Percentiles rank a stretch among this genome's conserved stretches.
These are phyloP conservation scores for Cryphonectria japonica DNA, from an alignment of 2,329 filamentous ascomycete species.

Conservation along the genomic window DNA sequence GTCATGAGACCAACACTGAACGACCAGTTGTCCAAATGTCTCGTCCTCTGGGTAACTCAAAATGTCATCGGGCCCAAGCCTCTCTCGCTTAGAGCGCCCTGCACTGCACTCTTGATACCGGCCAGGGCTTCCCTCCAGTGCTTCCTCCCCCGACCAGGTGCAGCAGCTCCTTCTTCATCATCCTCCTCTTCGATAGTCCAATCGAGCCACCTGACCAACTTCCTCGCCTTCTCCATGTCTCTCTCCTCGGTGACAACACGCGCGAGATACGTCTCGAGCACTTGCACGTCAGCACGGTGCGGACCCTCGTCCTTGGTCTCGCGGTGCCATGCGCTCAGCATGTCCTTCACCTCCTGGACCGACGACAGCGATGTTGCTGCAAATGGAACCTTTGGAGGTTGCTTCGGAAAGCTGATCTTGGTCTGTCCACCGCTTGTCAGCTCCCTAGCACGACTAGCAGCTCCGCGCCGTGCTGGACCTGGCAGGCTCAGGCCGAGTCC, in stretches of 20 bases:
- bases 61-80: constrained; percentile 61
- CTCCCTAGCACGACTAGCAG: constrained; percentile 7
- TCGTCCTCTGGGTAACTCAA: constrained; percentile 32
- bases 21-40: constrained; percentile 5
- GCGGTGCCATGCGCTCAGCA: constrained; percentile 75
- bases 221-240: constrained; percentile 86
- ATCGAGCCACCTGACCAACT: constrained; percentile 76
- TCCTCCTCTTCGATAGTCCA: constrained; percentile 57
- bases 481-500: constrained; percentile 49
- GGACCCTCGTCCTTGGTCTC: constrained; percentile 76
- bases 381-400: constrained; percentile 53
- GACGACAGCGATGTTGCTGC: constrained; percentile 47
- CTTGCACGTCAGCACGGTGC: constrained; percentile 75
- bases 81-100: constrained; percentile 57
- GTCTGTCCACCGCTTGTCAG: constrained; percentile 40
- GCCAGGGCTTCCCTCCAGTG: constrained; percentile 52
- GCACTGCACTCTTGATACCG: constrained; percentile 54
- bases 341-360: constrained; percentile 68
- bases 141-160: constrained; percentile 40
- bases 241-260: constrained; percentile 76
- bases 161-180: constrained; percentile 35
- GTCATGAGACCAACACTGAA: background rate
- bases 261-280: constrained; percentile 73
- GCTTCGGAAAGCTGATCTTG: constrained; percentile 50
- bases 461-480: constrained; percentile 36